These are phyloP conservation scores for Globisporangium heterothallicum DNA, from an alignment of 352 stramenopile species.

Conservation along the genomic window DNA sequence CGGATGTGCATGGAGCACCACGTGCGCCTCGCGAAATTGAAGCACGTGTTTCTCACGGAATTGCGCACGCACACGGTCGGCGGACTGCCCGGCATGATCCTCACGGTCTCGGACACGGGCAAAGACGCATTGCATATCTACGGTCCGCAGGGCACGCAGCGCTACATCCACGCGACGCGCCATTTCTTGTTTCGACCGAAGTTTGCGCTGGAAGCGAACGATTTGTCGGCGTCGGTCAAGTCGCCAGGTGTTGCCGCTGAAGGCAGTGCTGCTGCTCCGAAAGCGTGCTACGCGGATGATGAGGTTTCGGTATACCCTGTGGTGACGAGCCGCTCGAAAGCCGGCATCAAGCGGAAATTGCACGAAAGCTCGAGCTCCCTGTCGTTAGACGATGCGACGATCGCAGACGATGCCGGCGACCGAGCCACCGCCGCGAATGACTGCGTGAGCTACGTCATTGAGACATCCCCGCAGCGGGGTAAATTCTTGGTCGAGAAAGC, in stretches of 20 bases:
- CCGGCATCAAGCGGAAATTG: slow-evolving; percentile 58
- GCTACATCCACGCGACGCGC: slow-evolving; percentile 73
- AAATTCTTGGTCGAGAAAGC: slow-evolving; percentile 79
- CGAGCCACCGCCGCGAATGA: slow-evolving; percentile 19
- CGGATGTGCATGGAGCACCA: slow-evolving; percentile 91
- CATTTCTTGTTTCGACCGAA: slow-evolving; percentile 67
- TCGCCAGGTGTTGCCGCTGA: too few species aligned
- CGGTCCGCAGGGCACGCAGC: slow-evolving; percentile 56
- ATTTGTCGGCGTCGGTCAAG: slow-evolving; percentile 8
- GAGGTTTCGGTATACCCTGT: slow-evolving; percentile 52
- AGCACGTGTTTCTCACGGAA: slow-evolving; percentile 83
- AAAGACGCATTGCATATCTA: slow-evolving; percentile 71
- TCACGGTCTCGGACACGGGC: slow-evolving; percentile 86
- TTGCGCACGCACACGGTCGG: slow-evolving; percentile 72
- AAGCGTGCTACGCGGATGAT: slow-evolving; percentile 43
- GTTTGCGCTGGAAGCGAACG: slow-evolving; percentile 45
- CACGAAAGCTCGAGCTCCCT: slow-evolving; percentile 13
- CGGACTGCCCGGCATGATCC: slow-evolving; percentile 80
- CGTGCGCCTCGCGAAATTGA: slow-evolving; percentile 78
- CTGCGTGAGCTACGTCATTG: slow-evolving; percentile 67
- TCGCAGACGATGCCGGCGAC: not conserved
- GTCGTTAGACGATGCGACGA: not conserved
- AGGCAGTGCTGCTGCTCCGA: not conserved
- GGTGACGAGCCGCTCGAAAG: slow-evolving; percentile 21
- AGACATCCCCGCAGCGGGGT: slow-evolving; percentile 62